These are phyloP conservation scores for Tolypocladium ophioglossoides DNA, from an alignment of 2,329 filamentous ascomycete species.

Conservation along the genomic window DNA sequence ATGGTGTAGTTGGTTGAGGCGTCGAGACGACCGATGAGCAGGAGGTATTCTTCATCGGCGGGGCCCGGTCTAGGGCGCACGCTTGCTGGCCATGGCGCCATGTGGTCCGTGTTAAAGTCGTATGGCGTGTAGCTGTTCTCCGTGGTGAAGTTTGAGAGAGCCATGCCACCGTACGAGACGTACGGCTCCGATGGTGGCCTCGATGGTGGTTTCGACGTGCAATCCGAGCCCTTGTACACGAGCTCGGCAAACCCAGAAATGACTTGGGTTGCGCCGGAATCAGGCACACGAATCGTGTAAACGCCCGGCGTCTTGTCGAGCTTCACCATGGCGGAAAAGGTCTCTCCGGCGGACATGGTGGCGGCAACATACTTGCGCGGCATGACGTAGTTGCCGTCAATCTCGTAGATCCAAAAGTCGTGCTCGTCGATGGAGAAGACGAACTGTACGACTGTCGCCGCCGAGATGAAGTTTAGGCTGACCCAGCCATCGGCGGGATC, in stretches of 20 bases:
- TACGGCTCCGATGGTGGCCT: background rate
- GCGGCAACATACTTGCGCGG: conserved; percentile 17
- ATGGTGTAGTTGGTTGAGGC: conserved; percentile 1
- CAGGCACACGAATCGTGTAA: conserved; percentile 23
- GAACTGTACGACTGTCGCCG: conserved; percentile 2
- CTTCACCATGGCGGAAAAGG: conserved; percentile 29
- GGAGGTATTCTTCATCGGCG: background rate
- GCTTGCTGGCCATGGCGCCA: conserved; percentile 1
- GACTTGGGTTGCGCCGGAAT: conserved; percentile 11
- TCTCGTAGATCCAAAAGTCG: conserved; percentile 29
- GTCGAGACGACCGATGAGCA: background rate
- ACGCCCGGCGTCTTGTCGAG: conserved; percentile 22
- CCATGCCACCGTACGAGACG: background rate
- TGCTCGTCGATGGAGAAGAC: conserved; percentile 30
- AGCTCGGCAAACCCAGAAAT: conserved; percentile 1
- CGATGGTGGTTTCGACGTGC: background rate
- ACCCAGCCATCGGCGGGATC: conserved; percentile 2
- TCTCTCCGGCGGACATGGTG: conserved; percentile 21
- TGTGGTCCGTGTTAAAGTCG: background rate
- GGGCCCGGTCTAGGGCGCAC: background rate
- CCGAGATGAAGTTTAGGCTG: conserved; percentile 4
- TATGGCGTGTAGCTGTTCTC: background rate
- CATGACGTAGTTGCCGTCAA: conserved; percentile 30
- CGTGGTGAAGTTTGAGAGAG: background rate
- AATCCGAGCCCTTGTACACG: background rate